Evolutionary conservation across 225 moss, liverwort and hornwort genomes (phyloP), one percentile per base, ranked within the genome.

Genomic region (Neckera pumila): DNA sequence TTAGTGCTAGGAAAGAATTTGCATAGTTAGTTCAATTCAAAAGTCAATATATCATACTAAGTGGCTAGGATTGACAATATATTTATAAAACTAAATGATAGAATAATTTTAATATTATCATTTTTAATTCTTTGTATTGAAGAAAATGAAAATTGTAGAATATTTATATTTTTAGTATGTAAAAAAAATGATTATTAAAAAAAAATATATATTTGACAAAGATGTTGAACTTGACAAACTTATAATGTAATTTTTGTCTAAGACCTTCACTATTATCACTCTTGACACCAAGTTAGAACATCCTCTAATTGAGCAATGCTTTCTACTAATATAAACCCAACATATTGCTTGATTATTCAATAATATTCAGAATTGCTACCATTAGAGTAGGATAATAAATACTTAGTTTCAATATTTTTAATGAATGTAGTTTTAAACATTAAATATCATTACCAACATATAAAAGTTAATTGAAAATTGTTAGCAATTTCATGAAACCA

Each of bases 11-110:
- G 3, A 72, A 28, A 72, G 17, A 43, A 1, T 28, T 45, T 28
- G 45, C 1, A 45, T 3, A 17, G 6, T 72, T 1, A 43, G 10
- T 28, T 30, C 11, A 73, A 43, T 28, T 0, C 28, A 73, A 17
- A 30, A 6, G 30, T 45, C 0, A 30, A 2, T 1, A 45, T 73
- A 45, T 30, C 4, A 30, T 28, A 73, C 1, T 0, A 0, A 0
- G 0, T 28, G 6, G 10, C 11, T 0, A 17, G 2, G 17, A n/a
- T 45, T 45, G 17, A 73, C 6, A 73, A 73, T 3, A 30, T 7
- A 28, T 17, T 28, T 69, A 7, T 73, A 17, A 10, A 72, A 45
- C 3, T 0, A 30, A 45, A 17, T 28, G 2, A 45, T 17, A 45
- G 2, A 73, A 45, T 28, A 45, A 3, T 17, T 72, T 0, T 0